These are phyloP conservation scores for Acanthamoeba divionensis DNA, from an alignment of 208 protist genomes.

Conservation along the genomic window DNA sequence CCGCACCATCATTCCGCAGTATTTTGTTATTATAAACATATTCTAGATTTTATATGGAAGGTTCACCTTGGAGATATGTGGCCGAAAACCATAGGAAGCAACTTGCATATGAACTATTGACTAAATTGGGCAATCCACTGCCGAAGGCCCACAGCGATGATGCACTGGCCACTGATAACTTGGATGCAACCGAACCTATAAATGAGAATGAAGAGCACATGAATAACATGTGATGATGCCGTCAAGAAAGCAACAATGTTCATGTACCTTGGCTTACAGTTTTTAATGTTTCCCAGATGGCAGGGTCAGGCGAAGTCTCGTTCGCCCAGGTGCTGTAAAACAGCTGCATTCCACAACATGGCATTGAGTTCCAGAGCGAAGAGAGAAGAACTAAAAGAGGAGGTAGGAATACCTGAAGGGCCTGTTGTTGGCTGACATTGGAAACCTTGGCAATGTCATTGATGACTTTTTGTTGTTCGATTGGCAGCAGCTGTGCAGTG, in stretches of 20 bases:
- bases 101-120: background rate
- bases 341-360: background rate
- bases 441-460: background rate
- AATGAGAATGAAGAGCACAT: no score
- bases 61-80: background rate
- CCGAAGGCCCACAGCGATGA: background rate
- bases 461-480: background rate
- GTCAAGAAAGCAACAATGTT: no score
- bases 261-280: background rate
- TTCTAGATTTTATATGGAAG: background rate
- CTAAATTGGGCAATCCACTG: background rate
- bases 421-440: background rate
- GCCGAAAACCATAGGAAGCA: slow-evolving; percentile 12
- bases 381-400: no score
- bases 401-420: background rate
- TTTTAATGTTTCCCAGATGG: background rate
- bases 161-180: background rate
- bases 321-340: slow-evolving; percentile 4
- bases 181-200: no score
- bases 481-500: background rate
- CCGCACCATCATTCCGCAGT: no score
- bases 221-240: background rate
- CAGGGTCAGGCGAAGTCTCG: background rate
- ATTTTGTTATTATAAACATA: no score
- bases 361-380: no score